Percentiles rank a stretch among this genome's conserved stretches.
These are phyloP conservation scores for Alternaria triticina DNA, from an alignment of 2,329 filamentous ascomycete species.

Conservation along the genomic window DNA sequence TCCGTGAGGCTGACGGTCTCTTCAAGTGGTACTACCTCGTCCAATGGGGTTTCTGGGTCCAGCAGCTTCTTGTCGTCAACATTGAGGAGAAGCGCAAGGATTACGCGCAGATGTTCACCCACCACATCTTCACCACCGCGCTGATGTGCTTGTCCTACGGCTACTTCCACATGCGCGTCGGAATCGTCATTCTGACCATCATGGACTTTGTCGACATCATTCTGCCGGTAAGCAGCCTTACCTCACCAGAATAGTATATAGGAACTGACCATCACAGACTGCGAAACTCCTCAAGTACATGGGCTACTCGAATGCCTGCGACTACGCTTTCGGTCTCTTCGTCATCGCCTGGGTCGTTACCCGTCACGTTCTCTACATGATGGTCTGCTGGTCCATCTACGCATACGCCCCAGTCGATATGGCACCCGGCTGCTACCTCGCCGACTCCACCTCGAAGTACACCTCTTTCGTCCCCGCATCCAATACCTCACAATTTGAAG, in stretches of 20 bases:
- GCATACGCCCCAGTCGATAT: slow-evolving; percentile 68
- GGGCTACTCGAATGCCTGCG: slow-evolving; percentile 76
- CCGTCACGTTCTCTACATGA: slow-evolving; percentile 80
- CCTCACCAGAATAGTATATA: neutral
- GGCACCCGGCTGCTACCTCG: slow-evolving; percentile 72
- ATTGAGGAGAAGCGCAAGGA: slow-evolving; percentile 95
- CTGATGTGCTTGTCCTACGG: slow-evolving; percentile 84
- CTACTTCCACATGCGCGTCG: slow-evolving; percentile 86
- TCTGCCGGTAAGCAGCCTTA: slow-evolving; percentile 67
- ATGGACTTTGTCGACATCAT: slow-evolving; percentile 95
- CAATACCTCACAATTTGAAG: slow-evolving; percentile 52
- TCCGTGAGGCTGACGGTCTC: slow-evolving; percentile 73
- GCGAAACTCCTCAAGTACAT: slow-evolving; percentile 93
- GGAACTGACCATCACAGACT: slow-evolving; percentile 58
- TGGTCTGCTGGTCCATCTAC: slow-evolving; percentile 84
- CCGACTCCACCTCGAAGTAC: slow-evolving; percentile 54
- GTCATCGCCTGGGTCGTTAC: slow-evolving; percentile 83
- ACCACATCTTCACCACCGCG: slow-evolving; percentile 87
- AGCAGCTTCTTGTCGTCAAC: slow-evolving; percentile 92
- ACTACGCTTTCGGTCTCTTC: slow-evolving; percentile 83
- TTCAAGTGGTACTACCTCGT: slow-evolving; percentile 90
- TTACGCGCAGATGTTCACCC: slow-evolving; percentile 92
- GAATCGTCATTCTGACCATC: slow-evolving; percentile 84
- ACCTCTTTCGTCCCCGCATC: slow-evolving; percentile 58
- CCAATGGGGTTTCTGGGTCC: slow-evolving; percentile 91